Base-by-base conservation (phyloP, 164 flowering plant genomes). In the Nymphaea thermarum region DNA sequence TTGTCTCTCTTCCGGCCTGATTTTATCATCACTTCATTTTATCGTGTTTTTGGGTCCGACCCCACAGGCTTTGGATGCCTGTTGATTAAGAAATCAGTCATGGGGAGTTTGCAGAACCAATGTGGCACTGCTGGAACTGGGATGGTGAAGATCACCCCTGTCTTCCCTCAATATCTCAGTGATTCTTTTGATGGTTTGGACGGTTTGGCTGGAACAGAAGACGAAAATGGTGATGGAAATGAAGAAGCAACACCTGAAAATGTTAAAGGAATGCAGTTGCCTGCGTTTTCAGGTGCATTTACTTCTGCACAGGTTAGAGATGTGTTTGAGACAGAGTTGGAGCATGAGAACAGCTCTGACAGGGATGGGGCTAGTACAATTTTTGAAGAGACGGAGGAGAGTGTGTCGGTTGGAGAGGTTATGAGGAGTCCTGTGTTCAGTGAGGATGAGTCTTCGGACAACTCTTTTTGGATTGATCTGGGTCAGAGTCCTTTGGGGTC, bases 1-100 rank as follows among this genome's bases (percentile, higher is more conserved):
- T 76, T 90, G 67, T 93, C 98, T 4, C 80, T 93, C 3, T 88
- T 90, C 61, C 77, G 85, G 47, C 98, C 98, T 2, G 98, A 93
- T 72, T 90, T 90, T 65, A 83, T 93, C 66, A 80, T 90, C 47
- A 87, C 91, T 2, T 90, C 98, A 0, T 89, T 90, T 74, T 93
- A 82, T 76, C 80, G 85, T 68, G 89, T 93, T 16, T 90, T 93
- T 74, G 98, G 96, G 4, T 82, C 79, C 60, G 88, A 88, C 68
- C 96, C 98, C 25, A 86, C 96, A 53, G 98, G 96, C 3, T 90
- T 90, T 74, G 90, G 93, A 2, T 93, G 96, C 72, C 84, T 93
- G 42, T 80, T 93, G 25, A 81, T 90, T 75, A 90, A 90, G 82
- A 93, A 92, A 81, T 82, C 98, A 11, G 85, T 80, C 44, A 85